A percentile compares a stretch with the other conserved stretches of the same genome.
These are phyloP conservation scores for Adansonia madagascariensis DNA, from an alignment of 441 rosid genomes.

Conservation along the genomic window DNA sequence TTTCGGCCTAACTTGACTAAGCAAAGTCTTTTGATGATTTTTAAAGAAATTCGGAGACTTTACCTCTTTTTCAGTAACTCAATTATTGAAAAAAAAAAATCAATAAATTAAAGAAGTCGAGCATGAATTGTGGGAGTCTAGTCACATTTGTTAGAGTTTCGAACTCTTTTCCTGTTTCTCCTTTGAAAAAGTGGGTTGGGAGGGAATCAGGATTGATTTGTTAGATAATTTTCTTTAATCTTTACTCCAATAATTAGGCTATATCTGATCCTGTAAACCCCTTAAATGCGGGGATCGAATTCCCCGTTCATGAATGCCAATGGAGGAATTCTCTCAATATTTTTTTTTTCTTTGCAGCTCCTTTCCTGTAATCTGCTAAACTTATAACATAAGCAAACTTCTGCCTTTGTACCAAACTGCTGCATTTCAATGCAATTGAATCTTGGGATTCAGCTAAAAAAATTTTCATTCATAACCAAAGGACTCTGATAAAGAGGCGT, in stretches of 20 bases:
- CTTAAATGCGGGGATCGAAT: conserved; percentile 1
- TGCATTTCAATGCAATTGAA: conserved; percentile 15
- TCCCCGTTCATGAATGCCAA: conserved; percentile 18
- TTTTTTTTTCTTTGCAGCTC: background rate
- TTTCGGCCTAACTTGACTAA: background rate
- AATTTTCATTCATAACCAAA: conserved; percentile 4
- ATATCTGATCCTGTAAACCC: background rate
- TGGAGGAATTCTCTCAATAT: background rate
- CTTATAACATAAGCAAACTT: conserved; percentile 23
- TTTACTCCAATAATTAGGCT: background rate
- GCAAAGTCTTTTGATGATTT: background rate
- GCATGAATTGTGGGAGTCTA: background rate
- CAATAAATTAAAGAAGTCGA: background rate
- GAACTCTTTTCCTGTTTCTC: background rate
- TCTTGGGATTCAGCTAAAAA: conserved; percentile 4
- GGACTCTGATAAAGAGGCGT: background rate
- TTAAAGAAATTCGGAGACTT: background rate
- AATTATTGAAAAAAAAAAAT: background rate
- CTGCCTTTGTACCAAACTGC: background rate
- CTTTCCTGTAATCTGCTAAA: background rate
- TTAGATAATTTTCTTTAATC: background rate
- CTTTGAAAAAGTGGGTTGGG: conserved; percentile 19
- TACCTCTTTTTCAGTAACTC: background rate
- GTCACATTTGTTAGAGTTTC: background rate
- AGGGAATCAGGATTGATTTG: conserved; percentile 10